These are phyloP conservation scores for Suillus alpinus DNA, from an alignment of 768 basidiomycete genomes.

Conservation along the genomic window DNA sequence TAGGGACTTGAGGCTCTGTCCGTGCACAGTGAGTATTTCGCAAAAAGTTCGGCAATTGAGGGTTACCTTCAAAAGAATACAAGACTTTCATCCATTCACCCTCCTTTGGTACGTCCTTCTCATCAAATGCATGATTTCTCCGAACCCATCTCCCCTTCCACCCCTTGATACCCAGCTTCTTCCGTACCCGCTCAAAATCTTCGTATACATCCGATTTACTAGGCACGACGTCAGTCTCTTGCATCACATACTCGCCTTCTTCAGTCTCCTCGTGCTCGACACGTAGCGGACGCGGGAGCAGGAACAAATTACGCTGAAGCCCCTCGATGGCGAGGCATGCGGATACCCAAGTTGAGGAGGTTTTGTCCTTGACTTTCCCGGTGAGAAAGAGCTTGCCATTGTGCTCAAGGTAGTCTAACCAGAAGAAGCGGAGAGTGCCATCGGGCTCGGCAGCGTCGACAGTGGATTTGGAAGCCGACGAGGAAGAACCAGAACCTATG, in stretches of 20 bases:
- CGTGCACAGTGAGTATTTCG: neutral
- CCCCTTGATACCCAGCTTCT: slow-evolving; percentile 66
- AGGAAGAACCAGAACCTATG: slow-evolving; percentile 43
- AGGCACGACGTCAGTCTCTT: slow-evolving; percentile 76
- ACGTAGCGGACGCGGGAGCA: slow-evolving; percentile 72
- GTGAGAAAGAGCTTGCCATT: slow-evolving; percentile 84
- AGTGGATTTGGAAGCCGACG: slow-evolving; percentile 36
- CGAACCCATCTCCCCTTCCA: slow-evolving; percentile 86
- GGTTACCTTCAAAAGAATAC: slow-evolving; percentile 82
- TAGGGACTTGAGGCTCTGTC: slow-evolving; percentile 52
- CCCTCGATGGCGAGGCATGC: slow-evolving; percentile 85
- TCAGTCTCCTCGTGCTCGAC: slow-evolving; percentile 38
- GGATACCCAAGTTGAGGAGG: slow-evolving; percentile 64
- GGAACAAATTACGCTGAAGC: slow-evolving; percentile 87
- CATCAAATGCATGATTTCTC: slow-evolving; percentile 88
- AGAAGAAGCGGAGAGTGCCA: slow-evolving; percentile 87
- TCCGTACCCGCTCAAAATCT: slow-evolving; percentile 81
- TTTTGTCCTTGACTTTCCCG: slow-evolving; percentile 87
- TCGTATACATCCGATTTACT: slow-evolving; percentile 66
- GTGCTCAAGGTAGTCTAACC: slow-evolving; percentile 92
- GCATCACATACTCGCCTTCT: slow-evolving; percentile 32
- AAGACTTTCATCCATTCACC: slow-evolving; percentile 94
- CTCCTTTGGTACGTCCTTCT: slow-evolving; percentile 68
- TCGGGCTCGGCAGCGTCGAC: slow-evolving; percentile 74
- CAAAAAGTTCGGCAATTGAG: neutral